Evolutionary conservation across 1,284 basidiomycete genomes (phyloP).

Genomic region (Agroathelia rolfsii): DNA sequence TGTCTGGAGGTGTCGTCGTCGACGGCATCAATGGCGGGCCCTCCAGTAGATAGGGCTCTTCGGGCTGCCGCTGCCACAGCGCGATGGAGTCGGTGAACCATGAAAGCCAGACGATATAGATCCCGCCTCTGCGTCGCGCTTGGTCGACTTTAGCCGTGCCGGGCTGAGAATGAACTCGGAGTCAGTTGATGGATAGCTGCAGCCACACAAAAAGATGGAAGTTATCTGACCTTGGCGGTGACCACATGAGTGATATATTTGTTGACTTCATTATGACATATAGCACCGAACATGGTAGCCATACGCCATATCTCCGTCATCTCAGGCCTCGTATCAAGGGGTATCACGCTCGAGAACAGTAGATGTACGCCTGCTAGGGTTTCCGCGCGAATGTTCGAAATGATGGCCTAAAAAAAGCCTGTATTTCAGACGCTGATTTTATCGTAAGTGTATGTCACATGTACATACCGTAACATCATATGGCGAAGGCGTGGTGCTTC

Average conservation of each 20-base stretch:
- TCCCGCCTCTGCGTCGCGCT: conserved; percentile 57
- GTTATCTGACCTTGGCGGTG: conserved; percentile 60
- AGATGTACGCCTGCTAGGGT: conserved; percentile 74
- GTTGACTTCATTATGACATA: conserved; percentile 61
- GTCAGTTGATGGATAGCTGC: not conserved
- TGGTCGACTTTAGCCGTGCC: conserved; percentile 87
- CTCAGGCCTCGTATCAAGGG: conserved; percentile 72
- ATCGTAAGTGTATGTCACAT: conserved; percentile 6
- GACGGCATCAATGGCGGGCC: conserved; percentile 24
- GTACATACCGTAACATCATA: conserved; percentile 57
- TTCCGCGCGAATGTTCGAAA: conserved; percentile 68
- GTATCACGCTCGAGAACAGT: conserved; percentile 90
- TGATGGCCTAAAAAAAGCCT: conserved; percentile 52
- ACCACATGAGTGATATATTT: conserved; percentile 83
- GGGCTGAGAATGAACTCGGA: conserved; percentile 30
- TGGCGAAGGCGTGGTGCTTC: conserved; percentile 16
- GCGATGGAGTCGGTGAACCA: conserved; percentile 88
- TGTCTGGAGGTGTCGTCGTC: conserved; percentile 30
- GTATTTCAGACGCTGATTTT: too few relatives aligned
- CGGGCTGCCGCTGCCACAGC: conserved; percentile 70
- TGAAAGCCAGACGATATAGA: conserved; percentile 76
- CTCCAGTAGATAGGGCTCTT: conserved; percentile 62
- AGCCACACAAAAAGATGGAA: conserved; percentile 7
- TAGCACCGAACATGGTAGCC: conserved; percentile 84
- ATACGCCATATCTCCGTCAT: conserved; percentile 82